A percentile compares a stretch with the other conserved stretches of the same genome.
Conservation (phyloP, 148 eudicot genomes). For the Silene latifolia region DNA sequence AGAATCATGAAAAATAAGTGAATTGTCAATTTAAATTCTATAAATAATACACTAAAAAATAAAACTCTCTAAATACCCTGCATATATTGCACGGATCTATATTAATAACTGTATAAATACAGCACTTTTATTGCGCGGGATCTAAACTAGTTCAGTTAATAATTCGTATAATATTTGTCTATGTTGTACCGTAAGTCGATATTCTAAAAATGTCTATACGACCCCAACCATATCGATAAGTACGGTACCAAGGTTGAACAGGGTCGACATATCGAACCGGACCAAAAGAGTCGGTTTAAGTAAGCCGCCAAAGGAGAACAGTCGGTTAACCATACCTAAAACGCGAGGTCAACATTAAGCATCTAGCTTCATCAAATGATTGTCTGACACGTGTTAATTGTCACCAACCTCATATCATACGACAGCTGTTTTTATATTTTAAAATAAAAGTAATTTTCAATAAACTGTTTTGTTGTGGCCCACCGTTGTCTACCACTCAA, state of each 20-base stretch:
- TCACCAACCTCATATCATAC: neutral
- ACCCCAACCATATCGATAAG: neutral
- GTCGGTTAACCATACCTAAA: neutral
- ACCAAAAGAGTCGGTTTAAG: neutral
- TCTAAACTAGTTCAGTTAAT: too few relatives aligned
- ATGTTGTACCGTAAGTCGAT: too few relatives aligned
- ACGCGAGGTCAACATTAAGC: neutral
- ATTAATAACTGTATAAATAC: too few relatives aligned
- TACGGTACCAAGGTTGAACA: neutral
- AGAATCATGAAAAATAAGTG: too few relatives aligned
- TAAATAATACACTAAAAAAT: too few relatives aligned
- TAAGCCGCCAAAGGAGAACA: constrained; percentile 18
- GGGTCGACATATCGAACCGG: neutral
- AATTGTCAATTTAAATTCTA: too few relatives aligned
- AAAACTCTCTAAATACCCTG: too few relatives aligned
- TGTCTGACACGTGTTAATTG: neutral
- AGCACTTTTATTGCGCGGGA: too few relatives aligned
- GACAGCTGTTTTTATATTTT: constrained; percentile 4
- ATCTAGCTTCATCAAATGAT: neutral
- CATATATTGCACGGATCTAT: too few relatives aligned
- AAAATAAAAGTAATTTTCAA: neutral
- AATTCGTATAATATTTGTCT: too few relatives aligned
- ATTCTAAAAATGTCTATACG: too few relatives aligned
- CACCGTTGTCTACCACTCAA: constrained; percentile 17
- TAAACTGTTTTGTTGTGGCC: constrained; percentile 7